A percentile compares a stretch with the other conserved stretches of the same genome.
phyloP scores from a whole-genome alignment of 1,284 basidiomycete species.

The Xanthoconium separans region DNA sequence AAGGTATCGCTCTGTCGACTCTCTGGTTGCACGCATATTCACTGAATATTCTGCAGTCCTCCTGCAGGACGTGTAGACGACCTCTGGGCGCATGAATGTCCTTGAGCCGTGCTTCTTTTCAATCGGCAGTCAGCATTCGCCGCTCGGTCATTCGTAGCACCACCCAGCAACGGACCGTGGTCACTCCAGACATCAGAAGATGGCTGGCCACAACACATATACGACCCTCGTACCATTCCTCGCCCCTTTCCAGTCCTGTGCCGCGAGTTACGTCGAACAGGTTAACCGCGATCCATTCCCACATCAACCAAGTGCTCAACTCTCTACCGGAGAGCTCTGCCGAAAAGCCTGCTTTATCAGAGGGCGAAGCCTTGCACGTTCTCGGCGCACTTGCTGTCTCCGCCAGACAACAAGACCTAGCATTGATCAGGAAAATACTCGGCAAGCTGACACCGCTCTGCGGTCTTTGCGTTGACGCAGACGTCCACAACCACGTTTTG shows the following conservation, averaged over 20 bases:
- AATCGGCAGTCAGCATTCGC: slow-evolving; percentile 25
- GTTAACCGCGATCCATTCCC: slow-evolving; percentile 21
- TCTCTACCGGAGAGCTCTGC: slow-evolving; percentile 22
- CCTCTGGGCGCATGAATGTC: slow-evolving; percentile 52
- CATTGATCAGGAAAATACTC: slow-evolving; percentile 49
- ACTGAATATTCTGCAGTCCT: slow-evolving; percentile 6
- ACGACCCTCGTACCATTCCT: slow-evolving; percentile 3
- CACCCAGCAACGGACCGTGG: slow-evolving; percentile 5
- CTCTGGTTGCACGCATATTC: not conserved
- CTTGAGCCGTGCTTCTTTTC: slow-evolving; percentile 27
- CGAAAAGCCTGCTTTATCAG: slow-evolving; percentile 11
- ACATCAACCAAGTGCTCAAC: slow-evolving; percentile 34
- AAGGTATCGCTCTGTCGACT: slow-evolving; percentile 12
- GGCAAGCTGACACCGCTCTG: slow-evolving; percentile 45
- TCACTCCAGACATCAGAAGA: slow-evolving; percentile 19
- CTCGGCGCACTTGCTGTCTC: slow-evolving; percentile 48
- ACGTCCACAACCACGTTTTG: slow-evolving; percentile 46
- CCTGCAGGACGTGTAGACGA: slow-evolving; percentile 13
- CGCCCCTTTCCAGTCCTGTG: not conserved
- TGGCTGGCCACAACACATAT: slow-evolving; percentile 21
- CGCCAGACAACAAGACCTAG: slow-evolving; percentile 47
- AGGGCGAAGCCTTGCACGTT: slow-evolving; percentile 13
- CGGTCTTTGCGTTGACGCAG: slow-evolving; percentile 39
- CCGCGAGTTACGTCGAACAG: slow-evolving; percentile 17
- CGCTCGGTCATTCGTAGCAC: slow-evolving; percentile 18